Evolutionary conservation across 331 rosid species (phyloP).

Genomic region (Dryas integrifolia): DNA sequence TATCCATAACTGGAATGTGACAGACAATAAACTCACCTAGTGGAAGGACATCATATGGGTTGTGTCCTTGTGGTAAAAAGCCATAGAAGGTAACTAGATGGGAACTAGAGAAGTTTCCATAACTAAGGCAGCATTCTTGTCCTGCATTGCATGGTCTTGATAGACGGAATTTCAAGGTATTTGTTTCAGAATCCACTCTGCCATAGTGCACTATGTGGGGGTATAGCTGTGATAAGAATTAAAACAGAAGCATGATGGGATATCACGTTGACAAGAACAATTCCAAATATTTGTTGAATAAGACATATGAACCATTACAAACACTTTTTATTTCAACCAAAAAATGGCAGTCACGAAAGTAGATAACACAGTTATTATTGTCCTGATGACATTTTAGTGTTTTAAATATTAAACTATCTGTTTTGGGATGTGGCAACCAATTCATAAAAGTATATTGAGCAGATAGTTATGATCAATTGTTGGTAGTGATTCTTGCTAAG

Average conservation of each 20-base stretch:
- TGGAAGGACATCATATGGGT: slow-evolving; percentile 68
- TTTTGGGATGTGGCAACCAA: slow-evolving; percentile 5
- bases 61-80: slow-evolving; percentile 78
- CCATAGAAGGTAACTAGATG: slow-evolving; percentile 79
- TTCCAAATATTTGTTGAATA: not conserved
- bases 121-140: slow-evolving; percentile 80
- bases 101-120: slow-evolving; percentile 71
- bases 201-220: slow-evolving; percentile 82
- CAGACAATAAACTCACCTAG: slow-evolving; percentile 48
- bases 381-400: not conserved
- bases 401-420: not conserved
- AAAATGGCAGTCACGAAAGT: not conserved
- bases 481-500: not conserved
- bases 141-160: slow-evolving; percentile 84
- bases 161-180: slow-evolving; percentile 72
- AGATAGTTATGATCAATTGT: slow-evolving; percentile 19
- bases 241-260: slow-evolving; percentile 16
- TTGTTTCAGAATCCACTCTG: slow-evolving; percentile 57
- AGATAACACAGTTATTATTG: slow-evolving; percentile 8
- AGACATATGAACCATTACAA: not conserved
- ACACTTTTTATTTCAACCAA: not conserved
- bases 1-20: slow-evolving; percentile 8
- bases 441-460: slow-evolving; percentile 9
- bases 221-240: slow-evolving; percentile 50
- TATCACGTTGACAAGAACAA: slow-evolving; percentile 2